phyloP scores from a whole-genome alignment of 805 yeast genomes.

The Zygotorulaspora danielsina region DNA sequence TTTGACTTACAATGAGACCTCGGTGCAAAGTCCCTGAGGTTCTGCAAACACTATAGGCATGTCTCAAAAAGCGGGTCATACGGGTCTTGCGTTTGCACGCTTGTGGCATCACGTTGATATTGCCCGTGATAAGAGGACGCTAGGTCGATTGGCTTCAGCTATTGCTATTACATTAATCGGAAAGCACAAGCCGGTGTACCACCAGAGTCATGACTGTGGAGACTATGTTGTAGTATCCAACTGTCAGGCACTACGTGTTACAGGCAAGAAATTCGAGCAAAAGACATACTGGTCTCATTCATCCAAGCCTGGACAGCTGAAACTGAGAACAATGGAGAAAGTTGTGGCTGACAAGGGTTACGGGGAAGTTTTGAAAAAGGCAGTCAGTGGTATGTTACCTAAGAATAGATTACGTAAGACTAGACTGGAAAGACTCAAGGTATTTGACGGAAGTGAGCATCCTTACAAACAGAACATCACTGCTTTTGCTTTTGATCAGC shows the following conservation, averaged over 20 bases:
- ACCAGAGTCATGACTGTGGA: constrained; percentile 79
- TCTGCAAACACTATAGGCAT: constrained; percentile 11
- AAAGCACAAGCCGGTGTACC: constrained; percentile 91
- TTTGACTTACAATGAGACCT: no score
- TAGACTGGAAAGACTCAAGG: constrained; percentile 79
- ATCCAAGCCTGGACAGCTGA: constrained; percentile 83
- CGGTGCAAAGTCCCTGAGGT: background rate
- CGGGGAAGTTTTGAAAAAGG: constrained; percentile 77
- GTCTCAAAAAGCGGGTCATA: constrained; percentile 41
- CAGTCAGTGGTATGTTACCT: constrained; percentile 96
- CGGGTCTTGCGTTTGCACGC: constrained; percentile 74
- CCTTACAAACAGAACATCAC: constrained; percentile 80
- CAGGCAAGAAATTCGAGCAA: constrained; percentile 79
- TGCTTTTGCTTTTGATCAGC: constrained; percentile 79
- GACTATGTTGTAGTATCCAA: constrained; percentile 97
- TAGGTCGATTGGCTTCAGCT: constrained; percentile 87
- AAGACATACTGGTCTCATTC: constrained; percentile 88
- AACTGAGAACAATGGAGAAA: constrained; percentile 74
- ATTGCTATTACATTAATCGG: constrained; percentile 89
- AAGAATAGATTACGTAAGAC: constrained; percentile 76
- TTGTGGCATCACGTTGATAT: constrained; percentile 96
- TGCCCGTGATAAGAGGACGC: constrained; percentile 74
- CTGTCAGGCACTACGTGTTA: constrained; percentile 72
- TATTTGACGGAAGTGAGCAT: constrained; percentile 81
- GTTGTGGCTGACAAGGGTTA: constrained; percentile 76